These are phyloP conservation scores for Didymellaceae sp. DNA, from an alignment of 2,329 filamentous ascomycete genomes.

Conservation along the genomic window DNA sequence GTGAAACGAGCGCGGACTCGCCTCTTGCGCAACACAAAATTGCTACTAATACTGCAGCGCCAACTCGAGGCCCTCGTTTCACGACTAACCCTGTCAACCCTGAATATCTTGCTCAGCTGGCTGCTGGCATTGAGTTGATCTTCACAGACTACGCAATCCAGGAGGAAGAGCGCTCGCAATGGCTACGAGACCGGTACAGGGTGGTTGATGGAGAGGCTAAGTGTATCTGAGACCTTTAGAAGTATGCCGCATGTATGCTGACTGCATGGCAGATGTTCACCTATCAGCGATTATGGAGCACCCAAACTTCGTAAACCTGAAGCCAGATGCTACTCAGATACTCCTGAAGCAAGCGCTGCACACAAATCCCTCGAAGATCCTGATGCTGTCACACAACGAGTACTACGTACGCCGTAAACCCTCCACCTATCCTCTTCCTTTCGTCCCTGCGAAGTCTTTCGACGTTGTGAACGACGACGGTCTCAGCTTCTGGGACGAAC, in stretches of 20 bases:
- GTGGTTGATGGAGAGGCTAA: constrained; percentile 31
- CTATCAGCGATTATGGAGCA: constrained; percentile 42
- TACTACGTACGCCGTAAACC: constrained; percentile 42
- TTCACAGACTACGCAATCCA: constrained; percentile 48
- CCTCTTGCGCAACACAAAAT: constrained; percentile 20
- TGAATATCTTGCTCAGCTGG: constrained; percentile 40
- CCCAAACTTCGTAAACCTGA: constrained; percentile 38
- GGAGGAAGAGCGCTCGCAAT: constrained; percentile 29
- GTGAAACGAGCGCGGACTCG: constrained; percentile 32
- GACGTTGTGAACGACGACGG: constrained; percentile 36
- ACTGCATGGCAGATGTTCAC: constrained; percentile 35
- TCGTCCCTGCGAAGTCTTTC: constrained; percentile 37
- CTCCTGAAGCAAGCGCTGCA: constrained; percentile 38
- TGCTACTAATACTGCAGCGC: constrained; percentile 8
- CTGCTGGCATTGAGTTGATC: constrained; percentile 42
- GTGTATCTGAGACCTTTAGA: constrained; percentile 24
- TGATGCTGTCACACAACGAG: constrained; percentile 36
- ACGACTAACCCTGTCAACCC: constrained; percentile 26
- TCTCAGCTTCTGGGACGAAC: constrained; percentile 45
- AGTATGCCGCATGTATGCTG: not conserved
- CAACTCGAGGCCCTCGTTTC: constrained; percentile 28
- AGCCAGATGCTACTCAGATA: constrained; percentile 39
- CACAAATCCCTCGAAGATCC: constrained; percentile 20
- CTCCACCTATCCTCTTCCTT: constrained; percentile 38
- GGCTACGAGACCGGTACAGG: constrained; percentile 37